These are phyloP conservation scores for Fusarium subglutinans DNA, from an alignment of 2,329 filamentous ascomycete genomes.

Conservation along the genomic window DNA sequence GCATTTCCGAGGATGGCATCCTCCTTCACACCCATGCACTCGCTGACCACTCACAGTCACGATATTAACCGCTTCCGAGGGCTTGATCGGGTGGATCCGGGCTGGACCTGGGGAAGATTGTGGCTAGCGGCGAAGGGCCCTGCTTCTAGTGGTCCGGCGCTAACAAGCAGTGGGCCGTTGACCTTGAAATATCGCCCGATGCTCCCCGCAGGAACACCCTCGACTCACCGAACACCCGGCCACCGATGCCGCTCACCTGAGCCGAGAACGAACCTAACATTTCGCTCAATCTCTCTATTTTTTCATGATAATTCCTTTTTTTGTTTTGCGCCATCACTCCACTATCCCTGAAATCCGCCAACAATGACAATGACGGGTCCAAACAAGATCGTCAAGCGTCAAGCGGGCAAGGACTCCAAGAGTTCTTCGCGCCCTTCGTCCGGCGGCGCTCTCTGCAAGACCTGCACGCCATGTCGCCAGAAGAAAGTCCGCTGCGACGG, in stretches of 20 bases:
- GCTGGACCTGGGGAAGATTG: constrained; percentile 31
- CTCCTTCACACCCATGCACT: neutral
- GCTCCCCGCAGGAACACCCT: constrained; percentile 23
- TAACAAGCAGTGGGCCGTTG: constrained; percentile 31
- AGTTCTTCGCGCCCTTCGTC: constrained; percentile 32
- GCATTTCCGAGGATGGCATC: neutral
- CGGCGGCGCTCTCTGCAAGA: constrained; percentile 46
- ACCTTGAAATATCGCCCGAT: constrained; percentile 36
- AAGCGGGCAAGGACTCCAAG: constrained; percentile 32
- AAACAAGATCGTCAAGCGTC: constrained; percentile 38
- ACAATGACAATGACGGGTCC: constrained; percentile 31
- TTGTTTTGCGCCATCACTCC: neutral
- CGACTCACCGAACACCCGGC: constrained; percentile 28
- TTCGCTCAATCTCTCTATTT: neutral
- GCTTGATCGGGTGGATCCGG: constrained; percentile 33
- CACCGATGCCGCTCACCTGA: constrained; percentile 37
- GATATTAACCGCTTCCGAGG: constrained; percentile 19
- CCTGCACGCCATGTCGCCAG: constrained; percentile 48
- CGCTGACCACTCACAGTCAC: constrained; percentile 14
- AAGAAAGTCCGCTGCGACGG: constrained; percentile 51
- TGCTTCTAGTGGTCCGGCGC: constrained; percentile 31
- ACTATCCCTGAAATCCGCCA: neutral
- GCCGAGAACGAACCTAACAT: constrained; percentile 3
- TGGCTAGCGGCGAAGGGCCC: constrained; percentile 19
- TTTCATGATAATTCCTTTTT: neutral